Percentiles rank a stretch among this genome's conserved stretches.
Conservation (phyloP, 2,329 filamentous ascomycete species). For the Corinectria fuckeliana region DNA sequence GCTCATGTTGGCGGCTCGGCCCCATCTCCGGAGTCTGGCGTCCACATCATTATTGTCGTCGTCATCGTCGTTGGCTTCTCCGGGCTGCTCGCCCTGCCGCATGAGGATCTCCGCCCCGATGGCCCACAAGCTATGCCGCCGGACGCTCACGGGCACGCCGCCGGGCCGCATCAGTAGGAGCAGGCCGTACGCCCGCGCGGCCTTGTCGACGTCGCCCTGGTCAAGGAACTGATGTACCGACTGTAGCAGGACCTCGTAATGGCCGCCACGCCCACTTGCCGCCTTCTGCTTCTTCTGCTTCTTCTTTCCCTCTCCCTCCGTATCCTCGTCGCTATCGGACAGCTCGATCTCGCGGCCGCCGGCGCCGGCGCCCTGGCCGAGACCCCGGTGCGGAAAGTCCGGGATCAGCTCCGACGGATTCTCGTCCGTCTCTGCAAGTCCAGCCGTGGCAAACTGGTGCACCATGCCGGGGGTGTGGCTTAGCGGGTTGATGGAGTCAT, state of each 20-base stretch:
- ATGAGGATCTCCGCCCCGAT: constrained; percentile 86
- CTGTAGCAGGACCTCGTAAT: constrained; percentile 71
- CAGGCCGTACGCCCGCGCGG: constrained; percentile 76
- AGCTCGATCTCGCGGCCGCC: constrained; percentile 20
- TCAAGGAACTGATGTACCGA: constrained; percentile 77
- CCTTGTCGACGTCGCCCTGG: constrained; percentile 72
- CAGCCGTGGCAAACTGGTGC: constrained; percentile 60
- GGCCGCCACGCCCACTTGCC: constrained; percentile 42
- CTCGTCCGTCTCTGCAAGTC: constrained; percentile 56
- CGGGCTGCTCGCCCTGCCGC: constrained; percentile 56
- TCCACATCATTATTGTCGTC: background rate
- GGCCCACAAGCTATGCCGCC: constrained; percentile 76
- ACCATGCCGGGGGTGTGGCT: constrained; percentile 61
- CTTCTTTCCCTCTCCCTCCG: constrained; percentile 21
- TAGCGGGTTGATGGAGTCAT: constrained; percentile 58
- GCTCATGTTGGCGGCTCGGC: constrained; percentile 52
- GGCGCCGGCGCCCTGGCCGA: constrained; percentile 16
- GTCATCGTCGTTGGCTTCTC: background rate
- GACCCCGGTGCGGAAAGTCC: constrained; percentile 60
- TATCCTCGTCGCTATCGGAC: constrained; percentile 57
- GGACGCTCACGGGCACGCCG: constrained; percentile 66
- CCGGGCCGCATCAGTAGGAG: constrained; percentile 63
- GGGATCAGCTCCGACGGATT: constrained; percentile 46
- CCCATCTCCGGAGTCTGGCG: constrained; percentile 45
- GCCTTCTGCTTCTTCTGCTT: constrained; percentile 26